Evolutionary conservation across 1,139 yeast species (phyloP).

Genomic region (Yamadazyma songkhlaensis): DNA sequence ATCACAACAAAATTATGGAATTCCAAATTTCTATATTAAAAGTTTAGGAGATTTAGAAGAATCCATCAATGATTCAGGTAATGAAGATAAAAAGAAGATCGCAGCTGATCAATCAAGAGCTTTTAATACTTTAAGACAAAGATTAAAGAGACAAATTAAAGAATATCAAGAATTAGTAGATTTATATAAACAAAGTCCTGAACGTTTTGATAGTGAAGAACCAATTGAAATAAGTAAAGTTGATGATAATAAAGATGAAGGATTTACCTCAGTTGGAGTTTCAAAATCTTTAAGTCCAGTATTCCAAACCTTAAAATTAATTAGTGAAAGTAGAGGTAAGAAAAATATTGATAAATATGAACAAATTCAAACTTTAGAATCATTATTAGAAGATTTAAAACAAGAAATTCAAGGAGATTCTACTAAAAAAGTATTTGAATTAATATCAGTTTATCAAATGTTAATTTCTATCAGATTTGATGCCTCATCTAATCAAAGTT

Average conservation of each 20-base stretch:
- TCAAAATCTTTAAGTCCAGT: conserved; percentile 44
- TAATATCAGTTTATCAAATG: conserved; percentile 74
- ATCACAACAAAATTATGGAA: conserved; percentile 67
- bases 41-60: conserved; percentile 74
- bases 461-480: conserved; percentile 89
- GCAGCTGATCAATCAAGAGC: conserved; percentile 86
- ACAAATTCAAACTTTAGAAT: conserved; percentile 72
- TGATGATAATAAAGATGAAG: conserved; percentile 18
- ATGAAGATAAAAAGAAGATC: conserved; percentile 60
- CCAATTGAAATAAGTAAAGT: conserved; percentile 19
- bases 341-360: conserved; percentile 84
- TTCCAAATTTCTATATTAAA: conserved; percentile 71
- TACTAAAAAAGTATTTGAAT: conserved; percentile 58
- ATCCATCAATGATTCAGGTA: conserved; percentile 58
- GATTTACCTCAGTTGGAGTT: conserved; percentile 15
- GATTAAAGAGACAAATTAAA: conserved; percentile 77
- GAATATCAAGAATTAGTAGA: conserved; percentile 61
- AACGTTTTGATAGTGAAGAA: conserved; percentile 59
- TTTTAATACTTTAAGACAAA: conserved; percentile 83
- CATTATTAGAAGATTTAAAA: conserved; percentile 43
- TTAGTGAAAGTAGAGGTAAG: conserved; percentile 92
- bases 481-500: conserved; percentile 60
- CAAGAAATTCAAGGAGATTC: conserved; percentile 3
- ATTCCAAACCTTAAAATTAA: conserved; percentile 69
- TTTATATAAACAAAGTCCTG: conserved; percentile 68